Base-by-base conservation (phyloP, 148 eudicot species). In the Camellia lanceoleosa region DNA sequence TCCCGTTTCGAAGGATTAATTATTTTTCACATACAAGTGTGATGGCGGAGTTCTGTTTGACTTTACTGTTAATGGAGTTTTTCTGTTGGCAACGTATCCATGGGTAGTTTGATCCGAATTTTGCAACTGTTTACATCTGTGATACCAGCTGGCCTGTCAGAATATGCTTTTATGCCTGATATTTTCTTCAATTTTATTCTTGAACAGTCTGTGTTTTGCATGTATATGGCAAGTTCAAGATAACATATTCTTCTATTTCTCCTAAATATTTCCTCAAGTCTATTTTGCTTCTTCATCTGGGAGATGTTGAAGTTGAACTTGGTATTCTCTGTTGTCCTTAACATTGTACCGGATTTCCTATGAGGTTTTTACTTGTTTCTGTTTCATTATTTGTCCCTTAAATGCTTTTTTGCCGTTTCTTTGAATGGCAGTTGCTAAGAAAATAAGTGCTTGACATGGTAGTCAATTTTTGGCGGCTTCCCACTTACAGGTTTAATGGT, bases 401-500 rank as follows among this genome's bases (percentile, higher is more conserved):
- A 16, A 7, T 74, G 47, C 15, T 51, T 56, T 41, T 51, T 46
- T 20, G 79, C 54, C 42, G 13, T 68, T n/a, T 58, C 18, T 62
- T 47, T 30, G 5, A 38, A 65, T 49, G 54, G 71, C 38, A 20
- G 46, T 47, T 44, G 68, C 43, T 63, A 76, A 19, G 3, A 19
- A 11, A 11, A 30, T 18, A 9, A 76, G 42, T 3, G 60, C 47
- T 65, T 14, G 41, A 68, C 3, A 11, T 78, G 10, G 10, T 49
- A 46, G 65, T 82, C 80, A 55, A 61, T 64, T 47, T 77, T 42
- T 87, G 68, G 43, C 74, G 59, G 62, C 77, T 74, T 80, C 23
- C 18, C 64, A 30, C 64, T 75, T 80, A n/a, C 90, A 97, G 99
- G 88, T 97, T 94, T 84, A 84, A 83, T 73, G 83, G 82, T 61